These are phyloP conservation scores for Talaromyces sp. DNA, from an alignment of 2,329 filamentous ascomycete genomes.

Conservation along the genomic window DNA sequence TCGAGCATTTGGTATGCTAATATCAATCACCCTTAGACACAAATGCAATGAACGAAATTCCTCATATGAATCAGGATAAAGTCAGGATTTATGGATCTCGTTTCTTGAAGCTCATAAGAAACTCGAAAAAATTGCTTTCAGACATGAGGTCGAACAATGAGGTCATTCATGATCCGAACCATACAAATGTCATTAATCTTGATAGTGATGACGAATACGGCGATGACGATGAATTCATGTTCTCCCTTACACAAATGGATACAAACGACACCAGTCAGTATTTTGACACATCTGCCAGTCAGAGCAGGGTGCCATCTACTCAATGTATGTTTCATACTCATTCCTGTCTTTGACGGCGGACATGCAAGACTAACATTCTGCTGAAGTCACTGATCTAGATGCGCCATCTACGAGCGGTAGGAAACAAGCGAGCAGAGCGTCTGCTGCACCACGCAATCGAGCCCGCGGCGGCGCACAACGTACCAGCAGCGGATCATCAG, in stretches of 20 bases:
- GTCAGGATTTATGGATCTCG: slow-evolving; percentile 42
- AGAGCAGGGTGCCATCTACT: slow-evolving; percentile 6
- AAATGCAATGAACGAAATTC: slow-evolving; percentile 38
- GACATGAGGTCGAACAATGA: slow-evolving; percentile 47
- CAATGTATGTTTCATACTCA: slow-evolving; percentile 3
- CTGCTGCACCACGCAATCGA: slow-evolving; percentile 11
- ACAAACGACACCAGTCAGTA: slow-evolving; percentile 29
- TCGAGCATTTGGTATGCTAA: not conserved
- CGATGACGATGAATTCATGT: slow-evolving; percentile 31
- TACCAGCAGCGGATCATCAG: slow-evolving; percentile 7
- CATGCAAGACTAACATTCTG: slow-evolving; percentile 2
- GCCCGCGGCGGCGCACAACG: slow-evolving; percentile 1
- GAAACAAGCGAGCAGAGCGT: slow-evolving; percentile 9
- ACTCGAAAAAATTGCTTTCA: slow-evolving; percentile 38
- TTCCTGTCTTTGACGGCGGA: not conserved
- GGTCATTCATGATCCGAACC: slow-evolving; percentile 43
- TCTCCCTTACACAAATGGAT: slow-evolving; percentile 24
- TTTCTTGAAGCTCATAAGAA: slow-evolving; percentile 42
- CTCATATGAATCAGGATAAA: slow-evolving; percentile 44
- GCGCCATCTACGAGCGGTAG: not conserved
- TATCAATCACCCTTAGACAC: slow-evolving; percentile 30
- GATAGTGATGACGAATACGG: slow-evolving; percentile 42
- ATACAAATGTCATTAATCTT: slow-evolving; percentile 45
- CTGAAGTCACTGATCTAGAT: slow-evolving; percentile 13
- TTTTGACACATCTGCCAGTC: slow-evolving; percentile 26